Evolutionary conservation across 2,329 filamentous ascomycete species (phyloP), one percentile per base, ranked within the genome.

Genomic region (Pyrenochaeta sp.): DNA sequence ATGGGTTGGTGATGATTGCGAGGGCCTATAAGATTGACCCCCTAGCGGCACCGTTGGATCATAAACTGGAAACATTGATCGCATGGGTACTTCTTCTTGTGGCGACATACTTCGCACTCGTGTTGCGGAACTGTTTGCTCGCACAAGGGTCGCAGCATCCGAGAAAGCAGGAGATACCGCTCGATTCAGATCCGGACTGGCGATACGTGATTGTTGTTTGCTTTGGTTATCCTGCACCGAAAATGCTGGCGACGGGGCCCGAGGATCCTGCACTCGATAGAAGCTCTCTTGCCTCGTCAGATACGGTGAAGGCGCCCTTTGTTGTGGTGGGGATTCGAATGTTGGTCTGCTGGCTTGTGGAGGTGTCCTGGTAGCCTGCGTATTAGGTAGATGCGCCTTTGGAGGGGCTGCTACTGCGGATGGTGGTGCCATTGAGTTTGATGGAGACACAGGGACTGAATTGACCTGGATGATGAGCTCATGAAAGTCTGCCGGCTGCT

Each of bases 51-150:
- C 72, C 1, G 84, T 84, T 2, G 87, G 88, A 68, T 93, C 88
- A 72, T 92, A 93, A 30, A 85, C 83, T 7, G 91, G 91, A 67
- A 93, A 93, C 67, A 93, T 92, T 25, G 90, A 93, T 32, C 86
- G 84, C 67, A 91, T 83, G 0, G 84, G 79, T 5, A 78, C 61
- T 12, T 69, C 76, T 59, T 72, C 69, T 51, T 78, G 78, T 58
- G 68, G 66, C 22, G 71, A 69, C 34, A 51, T 62, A 36, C 57
- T 66, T 47, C 58, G 71, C 13, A 66, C 59, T 52, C 67, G 59
- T 43, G 72, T 72, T 37, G 75, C 69, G n/a, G 67, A 66, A 40
- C 75, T 78, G 50, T 78, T 77, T 34, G 69, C 72, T 60, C 76
- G 71, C 9, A 78, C 76, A 13, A 79, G 65, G 9, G 77, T 78